A percentile compares a stretch with the other conserved stretches of the same genome.
Evolutionary conservation across 176 grass and related monocot species (phyloP).

Genomic region (Otatea glauca): DNA sequence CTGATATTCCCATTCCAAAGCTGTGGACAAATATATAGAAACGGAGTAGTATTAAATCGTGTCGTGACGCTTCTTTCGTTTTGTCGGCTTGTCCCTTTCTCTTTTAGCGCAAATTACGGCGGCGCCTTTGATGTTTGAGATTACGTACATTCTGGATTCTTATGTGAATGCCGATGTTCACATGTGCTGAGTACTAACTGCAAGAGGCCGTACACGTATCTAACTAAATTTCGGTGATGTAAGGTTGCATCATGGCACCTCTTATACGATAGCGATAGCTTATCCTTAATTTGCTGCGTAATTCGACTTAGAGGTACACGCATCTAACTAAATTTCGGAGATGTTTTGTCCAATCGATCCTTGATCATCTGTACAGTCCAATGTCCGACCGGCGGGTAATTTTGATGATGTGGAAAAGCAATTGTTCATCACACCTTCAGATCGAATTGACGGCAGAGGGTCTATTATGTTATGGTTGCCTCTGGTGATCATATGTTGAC

Average conservation of each 20-base stretch:
- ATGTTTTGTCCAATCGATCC: too few species aligned
- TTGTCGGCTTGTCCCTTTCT: conserved; percentile 52
- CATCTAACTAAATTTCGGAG: not conserved
- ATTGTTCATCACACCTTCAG: too few species aligned
- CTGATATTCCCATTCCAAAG: too few species aligned
- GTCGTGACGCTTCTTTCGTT: conserved; percentile 52
- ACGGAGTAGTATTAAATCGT: not conserved
- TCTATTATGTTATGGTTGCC: too few species aligned
- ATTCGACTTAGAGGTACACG: not conserved
- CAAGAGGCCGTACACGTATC: not conserved
- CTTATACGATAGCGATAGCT: too few species aligned
- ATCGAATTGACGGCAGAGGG: too few species aligned
- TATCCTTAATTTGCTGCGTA: not conserved
- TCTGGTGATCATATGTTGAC: conserved; percentile 26
- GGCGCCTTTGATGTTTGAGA: conserved; percentile 17
- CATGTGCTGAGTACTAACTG: not conserved
- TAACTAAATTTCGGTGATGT: not conserved
- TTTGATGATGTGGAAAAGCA: too few species aligned
- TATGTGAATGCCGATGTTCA: not conserved
- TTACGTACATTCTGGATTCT: conserved; percentile 32
- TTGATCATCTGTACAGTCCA: too few species aligned
- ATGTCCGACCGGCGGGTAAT: too few species aligned
- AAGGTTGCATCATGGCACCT: too few species aligned
- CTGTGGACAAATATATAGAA: too few species aligned
- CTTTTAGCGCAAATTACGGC: conserved; percentile 59